phyloP scores from a whole-genome alignment of 1,139 yeast genomes.

The Candida buenavistaensis region DNA sequence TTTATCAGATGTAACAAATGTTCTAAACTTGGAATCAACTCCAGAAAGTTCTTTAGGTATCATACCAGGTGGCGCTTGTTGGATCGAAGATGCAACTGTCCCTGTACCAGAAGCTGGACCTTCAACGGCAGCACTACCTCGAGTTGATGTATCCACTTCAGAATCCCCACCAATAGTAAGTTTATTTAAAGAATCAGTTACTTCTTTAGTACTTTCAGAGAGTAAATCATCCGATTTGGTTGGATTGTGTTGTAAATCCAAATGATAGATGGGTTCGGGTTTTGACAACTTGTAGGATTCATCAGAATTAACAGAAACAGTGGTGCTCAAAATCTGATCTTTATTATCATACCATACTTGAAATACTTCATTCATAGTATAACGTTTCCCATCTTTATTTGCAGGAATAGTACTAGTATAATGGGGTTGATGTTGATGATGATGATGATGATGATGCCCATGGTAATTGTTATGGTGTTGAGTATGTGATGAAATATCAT shows the following conservation, averaged over 20 bases:
- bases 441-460: slow-evolving; percentile 7
- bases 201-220: slow-evolving; percentile 3
- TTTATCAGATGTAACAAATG: slow-evolving; percentile 31
- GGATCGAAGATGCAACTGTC: slow-evolving; percentile 5
- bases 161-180: slow-evolving; percentile 11
- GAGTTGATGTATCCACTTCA: slow-evolving; percentile 3
- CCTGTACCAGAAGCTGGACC: slow-evolving; percentile 5
- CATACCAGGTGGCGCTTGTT: slow-evolving; percentile 22
- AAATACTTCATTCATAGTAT: slow-evolving; percentile 54
- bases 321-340: slow-evolving; percentile 26
- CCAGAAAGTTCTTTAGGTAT: slow-evolving; percentile 5
- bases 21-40: slow-evolving; percentile 9
- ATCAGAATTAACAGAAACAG: slow-evolving; percentile 24
- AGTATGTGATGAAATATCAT: slow-evolving; percentile 8
- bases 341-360: slow-evolving; percentile 53
- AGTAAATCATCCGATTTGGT: slow-evolving; percentile 1
- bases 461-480: slow-evolving; percentile 5
- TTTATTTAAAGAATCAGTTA: slow-evolving; percentile 13
- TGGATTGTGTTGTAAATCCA: slow-evolving; percentile 25
- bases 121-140: slow-evolving; percentile 6
- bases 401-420: slow-evolving; percentile 29
- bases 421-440: slow-evolving; percentile 10
- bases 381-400: slow-evolving; percentile 39
- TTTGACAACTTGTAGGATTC: slow-evolving; percentile 31
- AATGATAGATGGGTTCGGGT: slow-evolving; percentile 40